Evolutionary conservation across 106 monocot species (phyloP).

Genomic region (Phalaenopsis equestris): DNA sequence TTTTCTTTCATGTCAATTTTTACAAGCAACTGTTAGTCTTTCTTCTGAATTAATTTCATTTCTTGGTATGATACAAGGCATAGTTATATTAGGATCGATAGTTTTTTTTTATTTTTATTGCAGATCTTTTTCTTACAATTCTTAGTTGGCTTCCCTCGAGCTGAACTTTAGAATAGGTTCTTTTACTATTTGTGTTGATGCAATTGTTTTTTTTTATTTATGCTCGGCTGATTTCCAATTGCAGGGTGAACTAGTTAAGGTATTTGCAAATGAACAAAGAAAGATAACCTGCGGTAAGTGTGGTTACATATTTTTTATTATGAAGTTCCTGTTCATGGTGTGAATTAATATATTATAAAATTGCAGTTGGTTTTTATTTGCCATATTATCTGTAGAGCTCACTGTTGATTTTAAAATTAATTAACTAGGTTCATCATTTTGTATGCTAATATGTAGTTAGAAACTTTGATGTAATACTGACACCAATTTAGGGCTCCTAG

Average conservation of each 20-base stretch:
- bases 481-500: no score
- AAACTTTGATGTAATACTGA: neutral
- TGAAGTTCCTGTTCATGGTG: neutral
- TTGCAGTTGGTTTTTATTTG: neutral
- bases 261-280: conserved; percentile 18
- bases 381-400: neutral
- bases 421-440: neutral
- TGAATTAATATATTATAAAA: neutral
- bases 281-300: conserved; percentile 14
- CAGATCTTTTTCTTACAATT: neutral
- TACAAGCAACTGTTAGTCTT: neutral
- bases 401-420: neutral
- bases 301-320: neutral
- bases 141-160: neutral
- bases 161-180: neutral
- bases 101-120: neutral
- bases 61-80: neutral
- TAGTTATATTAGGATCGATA: neutral
- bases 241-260: conserved; percentile 17
- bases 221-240: neutral
- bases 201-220: neutral
- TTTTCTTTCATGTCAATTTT: neutral
- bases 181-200: neutral
- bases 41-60: neutral
- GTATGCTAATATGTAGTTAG: neutral